Evolutionary conservation across 371 early-diverging fungal species (phyloP).

Genomic region (Coemansia sp.): DNA sequence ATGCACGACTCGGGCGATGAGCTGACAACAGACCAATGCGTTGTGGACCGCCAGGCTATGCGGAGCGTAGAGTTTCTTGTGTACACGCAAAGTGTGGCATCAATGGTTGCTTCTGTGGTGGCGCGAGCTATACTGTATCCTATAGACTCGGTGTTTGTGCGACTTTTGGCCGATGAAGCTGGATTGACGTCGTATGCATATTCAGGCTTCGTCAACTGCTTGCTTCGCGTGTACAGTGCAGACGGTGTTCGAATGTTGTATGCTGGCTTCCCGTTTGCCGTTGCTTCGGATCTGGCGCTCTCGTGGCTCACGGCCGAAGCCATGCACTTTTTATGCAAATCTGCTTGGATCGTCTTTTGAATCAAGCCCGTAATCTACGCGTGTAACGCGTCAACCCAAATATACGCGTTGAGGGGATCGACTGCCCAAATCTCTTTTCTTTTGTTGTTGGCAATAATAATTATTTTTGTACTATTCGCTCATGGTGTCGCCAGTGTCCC

Average conservation of each 20-base stretch:
- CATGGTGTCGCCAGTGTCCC: constrained; percentile 21
- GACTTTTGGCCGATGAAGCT: constrained; percentile 41
- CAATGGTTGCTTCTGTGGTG: constrained; percentile 1
- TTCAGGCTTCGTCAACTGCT: constrained; percentile 30
- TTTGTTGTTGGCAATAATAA: background rate
- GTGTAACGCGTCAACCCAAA: background rate
- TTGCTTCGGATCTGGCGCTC: constrained; percentile 23
- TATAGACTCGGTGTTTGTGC: constrained; percentile 21
- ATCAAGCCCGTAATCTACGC: background rate
- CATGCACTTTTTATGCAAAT: constrained; percentile 29
- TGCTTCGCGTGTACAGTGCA: background rate
- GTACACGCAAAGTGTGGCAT: constrained; percentile 18
- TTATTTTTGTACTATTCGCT: constrained; percentile 1
- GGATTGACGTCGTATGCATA: constrained; percentile 29
- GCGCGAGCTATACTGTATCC: constrained; percentile 22
- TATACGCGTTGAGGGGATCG: background rate
- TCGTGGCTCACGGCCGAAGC: constrained; percentile 28
- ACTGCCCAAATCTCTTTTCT: background rate
- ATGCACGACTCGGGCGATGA: constrained; percentile 2
- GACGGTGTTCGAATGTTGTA: constrained; percentile 15
- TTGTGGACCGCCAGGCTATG: background rate
- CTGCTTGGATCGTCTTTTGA: constrained; percentile 15
- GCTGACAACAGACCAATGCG: background rate
- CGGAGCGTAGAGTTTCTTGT: constrained; percentile 14
- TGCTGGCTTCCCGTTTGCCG: constrained; percentile 13